Conservation (phyloP, 192 early-diverging fungal genomes). For the Coemansia sp. region DNA sequence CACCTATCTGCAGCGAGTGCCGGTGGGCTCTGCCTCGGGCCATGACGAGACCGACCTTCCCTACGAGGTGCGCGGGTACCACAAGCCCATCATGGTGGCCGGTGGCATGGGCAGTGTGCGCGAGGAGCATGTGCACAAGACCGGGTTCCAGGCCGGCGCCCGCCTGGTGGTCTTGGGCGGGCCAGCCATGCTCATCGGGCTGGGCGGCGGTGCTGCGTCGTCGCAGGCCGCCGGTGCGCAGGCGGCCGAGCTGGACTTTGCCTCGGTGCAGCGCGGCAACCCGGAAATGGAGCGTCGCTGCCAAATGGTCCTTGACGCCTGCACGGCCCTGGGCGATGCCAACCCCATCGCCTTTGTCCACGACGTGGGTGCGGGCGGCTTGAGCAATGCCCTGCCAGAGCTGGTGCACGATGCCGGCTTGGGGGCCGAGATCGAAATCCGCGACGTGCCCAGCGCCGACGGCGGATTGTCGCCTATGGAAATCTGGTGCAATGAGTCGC, state of each 20-base stretch:
- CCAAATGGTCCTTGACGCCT: slow-evolving; percentile 95
- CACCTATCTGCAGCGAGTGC: slow-evolving; percentile 64
- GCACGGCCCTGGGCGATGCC: slow-evolving; percentile 69
- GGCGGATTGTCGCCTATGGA: slow-evolving; percentile 98
- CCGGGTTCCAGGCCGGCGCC: slow-evolving; percentile 72
- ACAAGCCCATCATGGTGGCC: slow-evolving; percentile 99
- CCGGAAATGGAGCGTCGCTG: slow-evolving; percentile 98
- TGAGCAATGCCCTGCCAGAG: slow-evolving; percentile 97
- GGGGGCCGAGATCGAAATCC: slow-evolving; percentile 87
- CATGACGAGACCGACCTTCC: slow-evolving; percentile 49
- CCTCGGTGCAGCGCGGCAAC: slow-evolving; percentile 98
- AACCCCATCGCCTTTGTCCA: slow-evolving; percentile 93
- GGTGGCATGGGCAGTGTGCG: slow-evolving; percentile 94
- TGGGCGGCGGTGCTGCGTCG: slow-evolving; percentile 97
- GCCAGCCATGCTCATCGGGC: slow-evolving; percentile 96
- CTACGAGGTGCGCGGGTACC: slow-evolving; percentile 86
- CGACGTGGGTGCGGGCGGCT: slow-evolving; percentile 98
- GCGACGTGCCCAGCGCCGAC: slow-evolving; percentile 88
- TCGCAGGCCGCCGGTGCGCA: slow-evolving; percentile 87
- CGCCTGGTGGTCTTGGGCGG: slow-evolving; percentile 90
- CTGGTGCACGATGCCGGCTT: slow-evolving; percentile 92
- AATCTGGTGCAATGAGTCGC: slow-evolving; percentile 99
- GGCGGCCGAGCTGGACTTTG: slow-evolving; percentile 89
- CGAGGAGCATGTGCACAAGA: slow-evolving; percentile 83
- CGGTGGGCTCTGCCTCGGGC: slow-evolving; percentile 1